Evolutionary conservation across 768 basidiomycete species (phyloP).

Genomic region (Gloeopeniophorella convolvens): DNA sequence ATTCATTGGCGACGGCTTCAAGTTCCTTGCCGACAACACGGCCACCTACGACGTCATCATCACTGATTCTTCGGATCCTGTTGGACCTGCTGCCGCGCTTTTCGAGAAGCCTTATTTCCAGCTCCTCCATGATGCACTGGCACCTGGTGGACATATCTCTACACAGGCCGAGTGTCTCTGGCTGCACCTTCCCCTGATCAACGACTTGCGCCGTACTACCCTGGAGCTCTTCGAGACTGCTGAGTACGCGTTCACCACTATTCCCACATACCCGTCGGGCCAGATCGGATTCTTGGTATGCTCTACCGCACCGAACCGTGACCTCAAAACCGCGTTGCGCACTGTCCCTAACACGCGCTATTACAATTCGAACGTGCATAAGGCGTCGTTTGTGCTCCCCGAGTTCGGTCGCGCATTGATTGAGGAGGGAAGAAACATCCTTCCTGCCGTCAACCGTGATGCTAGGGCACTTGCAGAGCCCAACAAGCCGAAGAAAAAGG

Average conservation of each 20-base stretch:
- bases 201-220: constrained; percentile 62
- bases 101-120: constrained; percentile 98
- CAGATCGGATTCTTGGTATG: constrained; percentile 94
- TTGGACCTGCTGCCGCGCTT: constrained; percentile 88
- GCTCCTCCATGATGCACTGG: constrained; percentile 83
- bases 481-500: constrained; percentile 54
- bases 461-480: constrained; percentile 37
- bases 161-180: constrained; percentile 96
- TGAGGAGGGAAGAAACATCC: constrained; percentile 62
- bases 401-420: constrained; percentile 78
- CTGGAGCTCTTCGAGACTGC: constrained; percentile 68
- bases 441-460: constrained; percentile 69
- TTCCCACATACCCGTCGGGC: constrained; percentile 97
- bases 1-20: constrained; percentile 92
- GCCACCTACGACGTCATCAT: constrained; percentile 94
- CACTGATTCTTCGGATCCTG: constrained; percentile 97
- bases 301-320: constrained; percentile 65
- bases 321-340: constrained; percentile 68
- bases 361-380: constrained; percentile 80
- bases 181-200: constrained; percentile 87
- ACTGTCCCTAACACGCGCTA: constrained; percentile 68
- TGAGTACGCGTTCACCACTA: constrained; percentile 93
- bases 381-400: constrained; percentile 82
- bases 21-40: constrained; percentile 86
- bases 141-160: constrained; percentile 86